Evolutionary conservation across 2,329 filamentous ascomycete species (phyloP).

Genomic region (Colletotrichum somersetense): DNA sequence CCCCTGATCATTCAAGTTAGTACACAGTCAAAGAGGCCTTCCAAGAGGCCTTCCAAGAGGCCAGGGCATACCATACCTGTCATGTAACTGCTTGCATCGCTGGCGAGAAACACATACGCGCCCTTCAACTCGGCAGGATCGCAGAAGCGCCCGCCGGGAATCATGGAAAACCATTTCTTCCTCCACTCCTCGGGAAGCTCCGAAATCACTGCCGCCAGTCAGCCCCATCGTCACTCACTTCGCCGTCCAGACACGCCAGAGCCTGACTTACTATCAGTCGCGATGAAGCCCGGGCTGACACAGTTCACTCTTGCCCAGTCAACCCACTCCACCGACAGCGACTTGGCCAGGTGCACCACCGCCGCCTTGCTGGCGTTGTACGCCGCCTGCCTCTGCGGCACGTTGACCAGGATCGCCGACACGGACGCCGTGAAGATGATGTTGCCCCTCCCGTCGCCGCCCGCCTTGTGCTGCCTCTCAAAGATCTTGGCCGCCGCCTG

Average conservation of each 20-base stretch:
- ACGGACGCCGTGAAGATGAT: constrained; percentile 58
- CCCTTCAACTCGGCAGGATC: constrained; percentile 58
- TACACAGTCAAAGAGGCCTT: not conserved
- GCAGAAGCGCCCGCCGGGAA: constrained; percentile 34
- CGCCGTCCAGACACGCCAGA: constrained; percentile 68
- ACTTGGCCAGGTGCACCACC: constrained; percentile 78
- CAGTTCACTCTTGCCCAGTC: constrained; percentile 59
- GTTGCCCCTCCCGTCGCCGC: constrained; percentile 47
- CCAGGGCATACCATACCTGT: constrained; percentile 48
- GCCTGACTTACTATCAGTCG: constrained; percentile 32
- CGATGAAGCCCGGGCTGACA: constrained; percentile 39
- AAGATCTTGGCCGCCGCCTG: constrained; percentile 56
- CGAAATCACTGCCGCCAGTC: constrained; percentile 24
- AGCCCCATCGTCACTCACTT: constrained; percentile 63
- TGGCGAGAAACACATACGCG: constrained; percentile 64
- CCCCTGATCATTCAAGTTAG: constrained; percentile 34
- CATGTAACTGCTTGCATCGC: constrained; percentile 56
- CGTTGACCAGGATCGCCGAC: constrained; percentile 56
- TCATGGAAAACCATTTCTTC: constrained; percentile 39
- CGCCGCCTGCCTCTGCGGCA: constrained; percentile 58
- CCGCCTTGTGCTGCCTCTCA: constrained; percentile 50
- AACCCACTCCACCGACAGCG: constrained; percentile 81
- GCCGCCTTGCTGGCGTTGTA: constrained; percentile 84
- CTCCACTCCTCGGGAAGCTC: constrained; percentile 71
- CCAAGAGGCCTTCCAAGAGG: constrained; percentile 30